Base-by-base conservation (phyloP, 2,329 filamentous ascomycete genomes). In the Claviceps arundinis region DNA sequence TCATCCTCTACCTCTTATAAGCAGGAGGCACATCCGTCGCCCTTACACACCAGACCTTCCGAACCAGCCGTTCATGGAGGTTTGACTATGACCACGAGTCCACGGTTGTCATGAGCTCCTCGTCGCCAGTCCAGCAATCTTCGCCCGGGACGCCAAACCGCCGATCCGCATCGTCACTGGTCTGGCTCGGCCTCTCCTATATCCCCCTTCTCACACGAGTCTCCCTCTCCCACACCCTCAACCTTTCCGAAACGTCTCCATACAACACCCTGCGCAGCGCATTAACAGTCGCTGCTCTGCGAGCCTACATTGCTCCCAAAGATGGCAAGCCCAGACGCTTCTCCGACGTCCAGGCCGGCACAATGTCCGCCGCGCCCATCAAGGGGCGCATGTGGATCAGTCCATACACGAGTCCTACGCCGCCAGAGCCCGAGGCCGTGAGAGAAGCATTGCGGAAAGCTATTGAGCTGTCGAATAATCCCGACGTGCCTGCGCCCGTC, bases 301-400 rank as follows among this genome's bases (percentile, higher is more conserved):
- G 87, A 19, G 78, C 78, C 0, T 72, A 89, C 51, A 64, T 88
- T 24, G 57, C 65, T 14, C 68, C 54, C 17, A 46, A 50, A 19
- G 47, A 71, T 3, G 65, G 68, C 2, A 69, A 67, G 16, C 72
- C 74, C 0, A 63, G 59, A 11, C 72, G 80, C 26, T 68, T 94
- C 24, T 71, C 76, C 0, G 75, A 80, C 55, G 68, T 77, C 6
- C 91, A 96, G 66, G 71, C 68, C 43, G 59, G 78, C n/a, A 77
- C 79, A 1, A 68, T 78, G 45, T 78, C 73, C 53, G 84, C 86
- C 51, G 77, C 77, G 0, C 81, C 80, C 0, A 72, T 94, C 62
- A 89, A 87, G 63, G 89, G 89, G 3, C 79, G 78, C 45, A 81
- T 93, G 57, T 96, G 90, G 90, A 75, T 95, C 24, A 84, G 82